Conservation (phyloP, 768 basidiomycete species). For the Boletus insuetus region DNA sequence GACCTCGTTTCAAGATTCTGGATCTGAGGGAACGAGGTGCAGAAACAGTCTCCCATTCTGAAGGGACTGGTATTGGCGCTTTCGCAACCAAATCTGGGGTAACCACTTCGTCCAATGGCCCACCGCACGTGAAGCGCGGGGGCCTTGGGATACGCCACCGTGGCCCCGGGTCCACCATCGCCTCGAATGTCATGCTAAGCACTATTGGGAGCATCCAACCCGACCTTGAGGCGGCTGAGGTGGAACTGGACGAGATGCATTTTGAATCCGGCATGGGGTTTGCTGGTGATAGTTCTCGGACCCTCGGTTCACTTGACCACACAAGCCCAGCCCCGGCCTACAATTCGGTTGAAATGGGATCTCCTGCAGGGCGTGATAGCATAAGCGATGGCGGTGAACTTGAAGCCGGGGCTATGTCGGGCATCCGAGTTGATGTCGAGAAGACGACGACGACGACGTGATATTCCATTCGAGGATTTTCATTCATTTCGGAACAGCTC, state of each 20-base stretch:
- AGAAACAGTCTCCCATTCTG: slow-evolving; percentile 72
- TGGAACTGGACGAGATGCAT: slow-evolving; percentile 53
- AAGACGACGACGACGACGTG: slow-evolving; percentile 53
- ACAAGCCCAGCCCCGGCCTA: slow-evolving; percentile 53
- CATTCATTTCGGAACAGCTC: slow-evolving; percentile 23
- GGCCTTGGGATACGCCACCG: slow-evolving; percentile 49
- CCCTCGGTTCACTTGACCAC: slow-evolving; percentile 29
- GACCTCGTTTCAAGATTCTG: slow-evolving; percentile 59
- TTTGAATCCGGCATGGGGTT: slow-evolving; percentile 53
- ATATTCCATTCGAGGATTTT: slow-evolving; percentile 9
- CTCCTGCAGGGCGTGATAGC: slow-evolving; percentile 13
- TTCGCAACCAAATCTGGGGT: slow-evolving; percentile 62
- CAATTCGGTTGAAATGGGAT: slow-evolving; percentile 41
- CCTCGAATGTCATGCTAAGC: slow-evolving; percentile 62
- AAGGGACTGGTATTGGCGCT: slow-evolving; percentile 64
- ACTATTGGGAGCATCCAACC: slow-evolving; percentile 61
- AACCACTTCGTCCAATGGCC: slow-evolving; percentile 23
- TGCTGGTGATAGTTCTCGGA: slow-evolving; percentile 42
- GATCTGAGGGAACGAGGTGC: slow-evolving; percentile 81
- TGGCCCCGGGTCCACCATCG: slow-evolving; percentile 50
- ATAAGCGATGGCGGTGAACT: slow-evolving; percentile 20
- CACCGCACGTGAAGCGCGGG: slow-evolving; percentile 22
- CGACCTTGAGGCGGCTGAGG: slow-evolving; percentile 48
- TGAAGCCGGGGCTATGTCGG: slow-evolving; percentile 23
- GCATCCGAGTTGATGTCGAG: slow-evolving; percentile 63